Base-by-base conservation (phyloP, 306 rosid genomes). In the Glycine soja region DNA sequence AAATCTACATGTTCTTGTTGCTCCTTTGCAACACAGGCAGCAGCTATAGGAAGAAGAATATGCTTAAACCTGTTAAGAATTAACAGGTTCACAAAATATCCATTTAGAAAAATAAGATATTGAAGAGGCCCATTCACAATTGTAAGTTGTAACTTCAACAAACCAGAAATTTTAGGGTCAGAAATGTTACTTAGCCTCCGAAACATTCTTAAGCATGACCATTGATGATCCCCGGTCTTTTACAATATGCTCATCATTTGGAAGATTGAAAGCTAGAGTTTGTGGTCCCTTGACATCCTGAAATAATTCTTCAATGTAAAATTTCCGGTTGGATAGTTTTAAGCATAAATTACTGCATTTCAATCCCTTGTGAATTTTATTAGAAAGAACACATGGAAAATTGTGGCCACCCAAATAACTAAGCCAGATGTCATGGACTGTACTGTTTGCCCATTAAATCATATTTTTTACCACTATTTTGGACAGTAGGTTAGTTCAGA, bases 261-360 rank as follows among this genome's bases (percentile, higher is more conserved):
- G 99, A 67, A 95, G 91, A 89, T 93, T 95, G 85, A 93, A 93
- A 85, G 98, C 99, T 84, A 88, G 94, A 81, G 97, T 91, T 82
- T 95, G 99, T 70, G 99, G 99, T 73, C 98, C 99, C 88, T 89
- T 90, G 70, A 93, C 94, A 89, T 93, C 99, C 99, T 95, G 91
- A 79, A 65, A 80, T 43, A 81, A 82, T 82, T 74, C 42, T 74
- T 51, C 34, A 11, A 61, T 5, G 66, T 78, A 74, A 77, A 54
- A 70, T 72, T 70, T 62, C 48, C 43, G 53, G 48, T 76, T 40
- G 50, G 48, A 68, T 36, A 73, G 65, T 66, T 74, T 40, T 15
- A 59, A 73, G 61, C 66, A 74, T 11, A 76, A 45, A 18, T 62
- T 59, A 67, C 18, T 30, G 32, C 65, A 56, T 73, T 72, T 36